Evolutionary conservation across 805 yeast genomes (phyloP), one percentile per base, ranked within the genome.

Genomic region (Pichia cephalocereana): DNA sequence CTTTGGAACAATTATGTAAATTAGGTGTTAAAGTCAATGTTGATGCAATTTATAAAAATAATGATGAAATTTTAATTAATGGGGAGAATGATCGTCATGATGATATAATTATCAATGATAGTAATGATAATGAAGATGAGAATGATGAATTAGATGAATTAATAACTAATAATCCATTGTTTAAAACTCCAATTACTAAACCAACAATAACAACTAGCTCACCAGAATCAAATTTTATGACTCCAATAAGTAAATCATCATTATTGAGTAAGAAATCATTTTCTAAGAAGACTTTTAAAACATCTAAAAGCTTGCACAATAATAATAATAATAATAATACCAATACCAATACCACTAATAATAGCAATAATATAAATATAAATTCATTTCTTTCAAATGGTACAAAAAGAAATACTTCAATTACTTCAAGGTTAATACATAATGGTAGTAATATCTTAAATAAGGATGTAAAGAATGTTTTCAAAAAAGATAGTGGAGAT

Each of bases 21-120:
- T 68, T 83, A 66, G 93, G 95, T 12, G 86, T 83, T 18, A 76
- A 76, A 49, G 73, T 88, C 18, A 77, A 80, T 49, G 79, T 82
- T 7, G 76, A 76, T 53, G 63, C 80, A 0, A 69, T 81, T 30
- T 82, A 70, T 61, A 74, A 72, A 49, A 53, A 54, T 14, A 40
- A n/a, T 37, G 17, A 8, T 10, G 37, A 43, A 14, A 19, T 18
- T n/a, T n/a, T 36, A n/a, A 38, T 37, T 34, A 38, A 36, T 10
- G 26, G 52, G 38, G 27, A 43, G 4, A 43, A 34, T 26, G 17
- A 27, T 36, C 18, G 9, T 17, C 31, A 30, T 41, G 30, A 42
- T 23, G 23, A 34, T 9, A 23, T 18, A 6, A 28, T 12, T 12
- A 54, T 54, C 10, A 40, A 37, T 18, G 39, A 30, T 7, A 32